phyloP scores from a whole-genome alignment of 78 protist species.

The Creolimax fragrantissima region DNA sequence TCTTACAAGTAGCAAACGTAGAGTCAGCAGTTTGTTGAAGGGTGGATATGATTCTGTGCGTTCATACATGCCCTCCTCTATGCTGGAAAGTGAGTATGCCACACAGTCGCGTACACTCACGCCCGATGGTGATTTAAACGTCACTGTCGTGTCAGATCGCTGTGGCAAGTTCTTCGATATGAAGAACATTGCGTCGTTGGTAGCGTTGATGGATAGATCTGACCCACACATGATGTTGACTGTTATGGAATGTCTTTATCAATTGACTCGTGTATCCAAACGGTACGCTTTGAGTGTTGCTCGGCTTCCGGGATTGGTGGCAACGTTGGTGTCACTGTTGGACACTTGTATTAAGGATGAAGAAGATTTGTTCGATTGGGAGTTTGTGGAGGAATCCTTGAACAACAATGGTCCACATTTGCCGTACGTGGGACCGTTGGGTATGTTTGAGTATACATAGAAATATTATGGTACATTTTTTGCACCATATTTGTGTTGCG shows the following conservation, averaged over 20 bases:
- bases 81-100: neutral
- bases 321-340: neutral
- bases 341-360: neutral
- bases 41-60: neutral
- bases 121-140: neutral
- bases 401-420: neutral
- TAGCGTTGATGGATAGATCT: neutral
- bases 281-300: neutral
- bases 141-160: neutral
- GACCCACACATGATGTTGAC: neutral
- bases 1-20: no score
- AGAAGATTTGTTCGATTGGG: neutral
- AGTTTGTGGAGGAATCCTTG: neutral
- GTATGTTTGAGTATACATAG: neutral
- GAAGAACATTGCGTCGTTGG: neutral
- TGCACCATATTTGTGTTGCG: neutral
- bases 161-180: neutral
- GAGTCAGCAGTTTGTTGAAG: neutral
- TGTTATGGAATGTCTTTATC: neutral
- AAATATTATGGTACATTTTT: neutral
- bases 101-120: neutral
- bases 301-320: neutral
- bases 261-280: neutral
- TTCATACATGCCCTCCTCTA: neutral
- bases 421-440: neutral